Evolutionary conservation across 2,329 filamentous ascomycete species (phyloP), one percentile per base, ranked within the genome.

Genomic region (Tolypocladium endophyticum): DNA sequence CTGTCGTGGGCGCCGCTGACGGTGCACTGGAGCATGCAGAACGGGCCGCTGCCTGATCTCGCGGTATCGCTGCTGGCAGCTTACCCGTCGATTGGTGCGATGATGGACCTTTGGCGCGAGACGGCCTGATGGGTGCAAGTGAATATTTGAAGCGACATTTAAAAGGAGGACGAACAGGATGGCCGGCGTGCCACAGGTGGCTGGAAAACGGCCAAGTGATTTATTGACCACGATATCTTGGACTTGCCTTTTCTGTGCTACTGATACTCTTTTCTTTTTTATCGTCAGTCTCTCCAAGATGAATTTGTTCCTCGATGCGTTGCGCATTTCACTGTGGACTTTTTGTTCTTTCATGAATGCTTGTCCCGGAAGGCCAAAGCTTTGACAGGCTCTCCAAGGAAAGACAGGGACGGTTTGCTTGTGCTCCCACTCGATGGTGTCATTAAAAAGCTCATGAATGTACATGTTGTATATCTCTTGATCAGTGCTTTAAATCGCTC

Each of bases 1-100:
- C 70, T 84, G 62, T 86, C 88, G 38, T 96, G 90, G 85, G 85
- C 89, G 59, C 91, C 92, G 38, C 77, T 96, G 70, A 93, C 90
- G 62, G 69, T 93, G 33, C 91, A 97, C 76, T 96, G 89, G 87
- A 88, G 90, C 67, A 72, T 87, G 47, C 85, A 89, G 61, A 77
- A 82, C 60, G 90, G 89, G 8, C 65, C 72, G 45, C 65, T 81
- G 58, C 71, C 72, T 41, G 78, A 81, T 52, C 62, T 74, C 35
- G 64, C 70, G 3, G 67, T 81, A 23, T 71, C 73, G n/a, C 36
- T 75, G 57, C 64, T 81, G 58, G 79, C 74, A 2, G 69, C 72
- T 54, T 74, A 80, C 25, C 78, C 79, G 2, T 76, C 78, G 1
- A 64, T 72, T 5, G 73, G 78, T 52, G 72, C 75, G 67, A 77